Conservation (phyloP, 2,329 filamentous ascomycete species). For the Fusarium algeriense region DNA sequence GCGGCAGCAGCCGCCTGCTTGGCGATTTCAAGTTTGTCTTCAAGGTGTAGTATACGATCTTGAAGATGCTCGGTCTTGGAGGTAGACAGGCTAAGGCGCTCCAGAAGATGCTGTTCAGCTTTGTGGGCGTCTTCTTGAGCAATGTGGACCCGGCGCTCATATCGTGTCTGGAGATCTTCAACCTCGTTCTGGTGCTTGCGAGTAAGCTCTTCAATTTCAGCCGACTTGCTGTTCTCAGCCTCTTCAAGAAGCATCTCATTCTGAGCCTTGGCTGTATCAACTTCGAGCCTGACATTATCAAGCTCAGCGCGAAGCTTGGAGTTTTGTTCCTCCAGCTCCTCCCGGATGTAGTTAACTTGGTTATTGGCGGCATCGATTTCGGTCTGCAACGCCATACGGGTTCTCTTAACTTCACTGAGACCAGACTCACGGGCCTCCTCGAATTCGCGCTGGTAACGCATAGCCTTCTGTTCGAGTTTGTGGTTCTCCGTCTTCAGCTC, state of each 20-base stretch:
- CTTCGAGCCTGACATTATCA: slow-evolving; percentile 81
- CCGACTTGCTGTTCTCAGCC: slow-evolving; percentile 75
- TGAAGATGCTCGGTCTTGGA: slow-evolving; percentile 88
- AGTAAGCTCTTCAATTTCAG: slow-evolving; percentile 62
- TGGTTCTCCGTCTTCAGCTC: slow-evolving; percentile 76
- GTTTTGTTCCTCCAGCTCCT: slow-evolving; percentile 85
- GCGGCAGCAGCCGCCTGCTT: slow-evolving; percentile 89
- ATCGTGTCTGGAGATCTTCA: slow-evolving; percentile 80
- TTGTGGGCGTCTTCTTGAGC: slow-evolving; percentile 85
- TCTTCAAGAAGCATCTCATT: slow-evolving; percentile 89
- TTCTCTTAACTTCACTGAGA: slow-evolving; percentile 83
- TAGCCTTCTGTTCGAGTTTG: slow-evolving; percentile 76
- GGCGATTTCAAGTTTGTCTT: slow-evolving; percentile 91
- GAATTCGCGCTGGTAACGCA: slow-evolving; percentile 83
- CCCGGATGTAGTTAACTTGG: slow-evolving; percentile 85
- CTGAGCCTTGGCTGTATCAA: slow-evolving; percentile 82
- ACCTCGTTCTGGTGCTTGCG: slow-evolving; percentile 75
- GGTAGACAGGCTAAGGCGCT: slow-evolving; percentile 83
- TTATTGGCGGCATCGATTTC: slow-evolving; percentile 88
- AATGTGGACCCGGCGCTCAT: slow-evolving; percentile 79
- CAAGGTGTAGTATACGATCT: slow-evolving; percentile 84
- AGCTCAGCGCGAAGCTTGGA: slow-evolving; percentile 78
- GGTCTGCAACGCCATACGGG: slow-evolving; percentile 80
- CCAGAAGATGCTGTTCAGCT: slow-evolving; percentile 81
- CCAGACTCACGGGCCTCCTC: slow-evolving; percentile 85